Evolutionary conservation across 306 rosid genomes (phyloP).

Genomic region (Cajanus cajan): DNA sequence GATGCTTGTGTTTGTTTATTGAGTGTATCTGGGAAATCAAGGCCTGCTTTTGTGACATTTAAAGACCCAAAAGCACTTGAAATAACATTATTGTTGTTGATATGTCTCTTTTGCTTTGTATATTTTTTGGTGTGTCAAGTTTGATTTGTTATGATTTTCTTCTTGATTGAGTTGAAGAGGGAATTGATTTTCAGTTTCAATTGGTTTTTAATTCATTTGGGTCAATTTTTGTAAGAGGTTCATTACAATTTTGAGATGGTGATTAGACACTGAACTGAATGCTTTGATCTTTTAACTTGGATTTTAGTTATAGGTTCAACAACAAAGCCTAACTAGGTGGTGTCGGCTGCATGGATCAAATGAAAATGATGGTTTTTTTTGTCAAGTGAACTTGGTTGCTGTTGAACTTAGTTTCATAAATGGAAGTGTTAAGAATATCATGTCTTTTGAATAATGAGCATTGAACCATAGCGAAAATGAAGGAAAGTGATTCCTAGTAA

Average conservation of each 20-base stretch:
- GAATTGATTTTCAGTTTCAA: background rate
- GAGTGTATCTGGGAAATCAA: constrained; percentile 62
- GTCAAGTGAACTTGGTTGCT: too few species aligned
- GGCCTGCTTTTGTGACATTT: constrained; percentile 89
- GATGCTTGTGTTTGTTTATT: constrained; percentile 30
- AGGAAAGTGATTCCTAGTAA: background rate
- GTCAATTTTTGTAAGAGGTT: background rate
- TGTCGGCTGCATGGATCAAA: background rate
- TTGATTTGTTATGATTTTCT: background rate
- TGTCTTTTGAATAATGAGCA: too few species aligned
- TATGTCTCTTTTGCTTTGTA: constrained; percentile 32
- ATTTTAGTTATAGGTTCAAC: background rate
- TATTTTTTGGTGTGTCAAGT: constrained; percentile 16
- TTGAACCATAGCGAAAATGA: too few species aligned
- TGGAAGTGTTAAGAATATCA: too few species aligned
- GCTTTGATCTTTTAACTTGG: background rate
- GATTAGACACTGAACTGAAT: background rate
- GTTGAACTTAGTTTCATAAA: too few species aligned
- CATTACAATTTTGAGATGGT: background rate
- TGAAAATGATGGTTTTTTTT: too few species aligned
- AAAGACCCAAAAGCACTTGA: constrained; percentile 92
- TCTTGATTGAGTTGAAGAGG: background rate
- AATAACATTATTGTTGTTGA: constrained; percentile 83
- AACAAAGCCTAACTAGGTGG: background rate
- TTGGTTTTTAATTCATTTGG: background rate